phyloP scores from a whole-genome alignment of 345 rosid genomes.

The Acer saccharum region DNA sequence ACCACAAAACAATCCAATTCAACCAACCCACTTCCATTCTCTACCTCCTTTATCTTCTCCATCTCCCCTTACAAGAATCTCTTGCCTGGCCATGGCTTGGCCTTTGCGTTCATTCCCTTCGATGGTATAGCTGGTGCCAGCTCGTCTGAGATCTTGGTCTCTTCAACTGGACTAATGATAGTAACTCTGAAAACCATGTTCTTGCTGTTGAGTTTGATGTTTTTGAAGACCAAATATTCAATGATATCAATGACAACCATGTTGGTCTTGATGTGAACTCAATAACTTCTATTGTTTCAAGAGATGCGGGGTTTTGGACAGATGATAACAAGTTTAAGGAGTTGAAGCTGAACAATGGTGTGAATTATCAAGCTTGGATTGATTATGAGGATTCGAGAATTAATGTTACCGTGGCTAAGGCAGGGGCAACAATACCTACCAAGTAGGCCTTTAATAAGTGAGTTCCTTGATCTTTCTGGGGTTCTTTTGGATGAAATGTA shows the following conservation, averaged over 20 bases:
- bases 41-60: too few species aligned
- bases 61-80: too few species aligned
- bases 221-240: conserved; percentile 45
- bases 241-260: conserved; percentile 48
- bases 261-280: conserved; percentile 50
- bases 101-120: too few species aligned
- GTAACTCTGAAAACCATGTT: conserved; percentile 32
- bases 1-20: too few species aligned
- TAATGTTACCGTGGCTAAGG: conserved; percentile 42
- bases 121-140: too few species aligned
- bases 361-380: conserved; percentile 37
- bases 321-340: conserved; percentile 21
- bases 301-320: conserved; percentile 41
- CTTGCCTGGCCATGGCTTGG: too few species aligned
- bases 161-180: conserved; percentile 31
- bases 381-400: conserved; percentile 23
- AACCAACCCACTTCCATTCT: too few species aligned
- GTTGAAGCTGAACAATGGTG: conserved; percentile 34
- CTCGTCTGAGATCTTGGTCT: too few species aligned
- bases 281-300: conserved; percentile 27
- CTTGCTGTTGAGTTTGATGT: conserved; percentile 55
- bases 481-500: conserved; percentile 28
- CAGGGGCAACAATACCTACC: conserved; percentile 46
- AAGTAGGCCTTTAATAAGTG: conserved; percentile 23
- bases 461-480: conserved; percentile 20